Base-by-base conservation (phyloP, 192 early-diverging fungal species). In the Mortierella hygrophila region DNA sequence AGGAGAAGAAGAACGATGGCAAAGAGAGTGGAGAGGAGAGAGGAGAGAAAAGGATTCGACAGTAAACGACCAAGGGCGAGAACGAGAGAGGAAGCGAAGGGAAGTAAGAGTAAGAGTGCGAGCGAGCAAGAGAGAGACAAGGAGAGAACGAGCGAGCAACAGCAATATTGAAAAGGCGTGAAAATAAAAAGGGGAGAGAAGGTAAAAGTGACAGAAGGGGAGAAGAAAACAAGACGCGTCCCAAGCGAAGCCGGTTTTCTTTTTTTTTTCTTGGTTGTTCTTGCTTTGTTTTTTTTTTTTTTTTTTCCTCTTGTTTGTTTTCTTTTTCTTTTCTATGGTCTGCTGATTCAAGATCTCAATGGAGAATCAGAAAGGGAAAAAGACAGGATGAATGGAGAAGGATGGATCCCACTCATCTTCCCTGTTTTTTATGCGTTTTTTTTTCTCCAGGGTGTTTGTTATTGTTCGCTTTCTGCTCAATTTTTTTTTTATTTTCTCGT, bases 361-460 rank as follows among this genome's bases (percentile, higher is more conserved):
- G 75, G 37, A 41, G 75, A 68, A 44, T 16, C 15, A 26, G 75
- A 44, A 65, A 13, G 41, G 75, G 63, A 57, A 76, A 72, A 57
- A 40, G 70, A 41, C 29, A 42, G 63, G 37, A 68, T 52, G 49
- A 37, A 72, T 47, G 47, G 77, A 68, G 23, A 72, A 70, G 41
- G 18, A n/a, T 63, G 26, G 23, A 20, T 35, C 44, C 42, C 42
- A 46, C 52, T 41, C 23, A 29, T 21, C 23, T 44, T 6, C 11
- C 63, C 7, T 57, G 20, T 26, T 49, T 72, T 26, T 41, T 46
- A 16, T 32, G 70, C 32, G 55, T 71, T 44, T 41, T 74, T 41
- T 74, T 55, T 65, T 65, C 60, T 32, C 26, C 29, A 49, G 23
- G 35, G 68, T 42, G 35, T 74, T 80, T 72, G 35, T 40, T 60